phyloP scores from a whole-genome alignment of 192 early-diverging fungal genomes.

The Backusella westeae region DNA sequence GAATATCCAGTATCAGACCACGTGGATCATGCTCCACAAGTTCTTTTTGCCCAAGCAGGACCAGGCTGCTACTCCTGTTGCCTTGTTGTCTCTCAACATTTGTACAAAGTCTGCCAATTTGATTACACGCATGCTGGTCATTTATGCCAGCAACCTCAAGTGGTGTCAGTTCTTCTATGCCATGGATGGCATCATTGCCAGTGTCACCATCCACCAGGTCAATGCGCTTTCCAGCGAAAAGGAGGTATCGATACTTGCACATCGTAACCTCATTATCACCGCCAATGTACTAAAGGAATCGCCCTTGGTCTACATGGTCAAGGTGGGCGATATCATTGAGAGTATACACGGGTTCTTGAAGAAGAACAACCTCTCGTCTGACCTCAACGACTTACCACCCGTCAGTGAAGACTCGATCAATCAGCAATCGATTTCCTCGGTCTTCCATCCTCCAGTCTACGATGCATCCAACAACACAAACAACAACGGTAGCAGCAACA shows the following conservation, averaged over 20 bases:
- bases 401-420: constrained; percentile 36
- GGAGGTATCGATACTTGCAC: constrained; percentile 34
- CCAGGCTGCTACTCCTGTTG: constrained; percentile 41
- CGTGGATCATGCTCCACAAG: constrained; percentile 45
- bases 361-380: constrained; percentile 27
- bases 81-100: constrained; percentile 38
- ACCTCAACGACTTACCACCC: constrained; percentile 27
- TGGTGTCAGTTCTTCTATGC: constrained; percentile 45
- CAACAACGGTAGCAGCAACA: background rate
- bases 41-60: constrained; percentile 44
- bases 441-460: constrained; percentile 36
- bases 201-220: constrained; percentile 40
- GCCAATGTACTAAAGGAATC: constrained; percentile 30
- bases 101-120: constrained; percentile 43
- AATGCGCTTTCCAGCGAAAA: constrained; percentile 40
- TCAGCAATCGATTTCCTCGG: constrained; percentile 33
- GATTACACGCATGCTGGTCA: constrained; percentile 37
- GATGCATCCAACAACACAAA: constrained; percentile 13
- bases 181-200: constrained; percentile 39
- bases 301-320: constrained; percentile 39
- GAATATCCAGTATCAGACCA: constrained; percentile 41
- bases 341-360: constrained; percentile 37
- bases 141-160: constrained; percentile 30
- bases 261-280: constrained; percentile 38
- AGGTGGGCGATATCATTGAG: constrained; percentile 39